Evolutionary conservation across 2,329 filamentous ascomycete genomes (phyloP), one percentile per base, ranked within the genome.

Genomic region (Aulographum hederae): DNA sequence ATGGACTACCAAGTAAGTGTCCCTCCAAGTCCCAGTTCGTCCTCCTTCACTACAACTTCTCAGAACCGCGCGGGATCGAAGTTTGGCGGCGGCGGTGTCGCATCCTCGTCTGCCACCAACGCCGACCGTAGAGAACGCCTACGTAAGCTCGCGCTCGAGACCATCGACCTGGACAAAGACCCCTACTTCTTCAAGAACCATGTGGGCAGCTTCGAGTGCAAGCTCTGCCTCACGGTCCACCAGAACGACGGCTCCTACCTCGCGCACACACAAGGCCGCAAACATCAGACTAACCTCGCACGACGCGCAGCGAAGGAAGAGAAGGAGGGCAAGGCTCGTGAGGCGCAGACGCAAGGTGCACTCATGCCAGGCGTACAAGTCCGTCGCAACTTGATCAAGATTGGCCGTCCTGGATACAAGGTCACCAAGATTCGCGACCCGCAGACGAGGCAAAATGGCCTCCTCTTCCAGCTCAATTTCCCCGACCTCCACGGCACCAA

Each of bases 141-240:
- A 25, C 84, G 86, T 56, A 94, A 94, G 63, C 84, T 98, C 50
- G 89, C 89, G 36, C 80, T 98, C 49, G 89, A 98, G 61, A 91
- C 84, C 34, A 98, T 98, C 65, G 86, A 95, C 62, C 79, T 95
- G 39, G 89, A 95, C 60, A 95, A 94, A 61, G 89, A 98, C 60
- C 89, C 89, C 0, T 98, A 95, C 69, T 94, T 95, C 65, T 98
- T 98, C 75, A 92, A 92, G 57, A 98, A 98, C 65, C 86, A 98
- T 57, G 81, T 95, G 46, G 89, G 89, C 49, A 89, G 78, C 48
- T 98, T 94, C 58, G 89, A 98, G 58, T 98, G 89, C 56, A 80
- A 89, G 18, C 77, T 98, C 26, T 98, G 89, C 50, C 65, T 98
- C 17, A 98, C 89, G 0, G 86, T 95, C 4, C 89, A 98, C 65